These are phyloP conservation scores for Pyropia yezoensis DNA, from an alignment of 23 red algal species.

Conservation along the genomic window DNA sequence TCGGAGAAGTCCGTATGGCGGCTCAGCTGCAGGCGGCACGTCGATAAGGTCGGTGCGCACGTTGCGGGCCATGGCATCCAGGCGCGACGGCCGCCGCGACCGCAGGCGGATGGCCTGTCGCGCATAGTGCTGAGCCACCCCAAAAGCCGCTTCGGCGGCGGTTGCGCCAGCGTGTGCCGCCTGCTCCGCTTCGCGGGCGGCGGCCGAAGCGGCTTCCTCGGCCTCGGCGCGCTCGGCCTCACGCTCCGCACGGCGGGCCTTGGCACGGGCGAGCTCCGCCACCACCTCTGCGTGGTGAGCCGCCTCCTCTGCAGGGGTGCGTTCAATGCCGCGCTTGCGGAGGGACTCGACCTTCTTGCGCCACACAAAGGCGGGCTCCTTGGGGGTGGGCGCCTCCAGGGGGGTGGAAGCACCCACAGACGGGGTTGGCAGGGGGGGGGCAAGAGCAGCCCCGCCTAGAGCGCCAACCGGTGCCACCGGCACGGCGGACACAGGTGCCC, in stretches of 20 bases:
- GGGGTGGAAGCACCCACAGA: too few relatives aligned
- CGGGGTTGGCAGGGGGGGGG: too few relatives aligned
- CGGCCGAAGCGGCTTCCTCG: constrained; percentile 17
- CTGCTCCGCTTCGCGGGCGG: constrained; percentile 26
- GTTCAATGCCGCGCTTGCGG: constrained; percentile 19
- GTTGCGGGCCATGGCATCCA: constrained; percentile 45
- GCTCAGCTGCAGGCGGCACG: constrained; percentile 1
- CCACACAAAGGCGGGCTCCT: constrained; percentile 49
- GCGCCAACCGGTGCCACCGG: too few relatives aligned
- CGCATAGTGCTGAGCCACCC: constrained; percentile 52
- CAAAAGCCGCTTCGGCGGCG: constrained; percentile 48
- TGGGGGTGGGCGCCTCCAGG: too few relatives aligned
- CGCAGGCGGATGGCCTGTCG: constrained; percentile 61
- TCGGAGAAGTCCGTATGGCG: neutral
- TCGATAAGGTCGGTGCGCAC: constrained; percentile 33
- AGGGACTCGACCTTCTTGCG: constrained; percentile 52
- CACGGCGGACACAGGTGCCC: too few relatives aligned
- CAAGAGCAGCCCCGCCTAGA: too few relatives aligned
- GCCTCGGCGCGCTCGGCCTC: constrained; percentile 41
- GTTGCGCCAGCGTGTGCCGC: constrained; percentile 39
- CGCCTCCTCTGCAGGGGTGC: constrained; percentile 14
- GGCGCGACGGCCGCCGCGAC: constrained; percentile 17
- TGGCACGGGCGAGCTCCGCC: constrained; percentile 40
- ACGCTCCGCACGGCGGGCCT: constrained; percentile 23
- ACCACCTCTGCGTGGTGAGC: constrained; percentile 17